Percentiles rank a stretch among this genome's conserved stretches.
phyloP scores from a whole-genome alignment of 345 rosid species.

The Leavenworthia alabamica region DNA sequence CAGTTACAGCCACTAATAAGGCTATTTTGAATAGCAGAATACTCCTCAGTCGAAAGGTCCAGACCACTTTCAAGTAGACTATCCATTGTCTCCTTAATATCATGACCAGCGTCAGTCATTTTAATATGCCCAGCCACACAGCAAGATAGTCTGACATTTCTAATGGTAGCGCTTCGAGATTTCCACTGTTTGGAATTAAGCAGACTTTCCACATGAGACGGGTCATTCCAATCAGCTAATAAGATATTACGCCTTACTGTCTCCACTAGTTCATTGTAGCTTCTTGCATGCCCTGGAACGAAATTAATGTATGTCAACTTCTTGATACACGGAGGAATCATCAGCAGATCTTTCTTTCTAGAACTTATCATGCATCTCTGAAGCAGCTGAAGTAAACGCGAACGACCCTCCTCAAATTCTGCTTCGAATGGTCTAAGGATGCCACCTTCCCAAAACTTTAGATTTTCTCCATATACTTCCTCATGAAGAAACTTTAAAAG shows the following conservation, averaged over 20 bases:
- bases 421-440: conserved; percentile 90
- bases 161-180: conserved; percentile 57
- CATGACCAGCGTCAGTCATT: conserved; percentile 75
- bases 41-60: conserved; percentile 58
- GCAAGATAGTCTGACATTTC: conserved; percentile 85
- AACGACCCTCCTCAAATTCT: conserved; percentile 81
- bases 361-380: conserved; percentile 90
- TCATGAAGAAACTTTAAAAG: conserved; percentile 92
- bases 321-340: conserved; percentile 93
- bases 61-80: conserved; percentile 52
- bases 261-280: conserved; percentile 89
- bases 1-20: conserved; percentile 83
- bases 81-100: conserved; percentile 97
- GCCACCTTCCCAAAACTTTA: conserved; percentile 85
- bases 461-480: conserved; percentile 74
- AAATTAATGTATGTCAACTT: conserved; percentile 65
- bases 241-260: conserved; percentile 87
- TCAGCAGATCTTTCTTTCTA: conserved; percentile 75
- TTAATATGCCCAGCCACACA: conserved; percentile 96
- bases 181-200: conserved; percentile 97
- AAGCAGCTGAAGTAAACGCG: conserved; percentile 64
- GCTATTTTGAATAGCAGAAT: conserved; percentile 53
- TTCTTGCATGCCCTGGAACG: conserved; percentile 72
- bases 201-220: conserved; percentile 94
- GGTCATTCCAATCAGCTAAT: conserved; percentile 99